Base-by-base conservation (phyloP, 495 filamentous ascomycete species). In the Trichoderma parareesei region DNA sequence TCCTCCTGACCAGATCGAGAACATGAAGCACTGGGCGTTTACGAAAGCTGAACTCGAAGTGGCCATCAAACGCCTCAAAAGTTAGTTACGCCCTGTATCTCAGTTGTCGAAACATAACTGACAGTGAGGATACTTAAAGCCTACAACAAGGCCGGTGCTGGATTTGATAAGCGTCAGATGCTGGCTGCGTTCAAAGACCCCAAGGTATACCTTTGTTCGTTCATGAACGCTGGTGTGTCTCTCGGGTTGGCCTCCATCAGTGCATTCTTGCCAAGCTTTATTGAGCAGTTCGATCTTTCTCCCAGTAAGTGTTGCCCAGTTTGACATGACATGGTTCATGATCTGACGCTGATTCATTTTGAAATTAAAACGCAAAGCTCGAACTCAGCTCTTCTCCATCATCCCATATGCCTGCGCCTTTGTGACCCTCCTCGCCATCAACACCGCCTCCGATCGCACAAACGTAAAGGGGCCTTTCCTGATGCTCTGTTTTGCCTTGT, bases 381-480 rank as follows among this genome's bases (percentile, higher is more conserved):
- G 20, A 57, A 35, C 49, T 3, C 49, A 57, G 10, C 49, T 57
- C 49, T 57, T 57, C 20, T 57, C 49, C 5, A 57, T 57, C 49
- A 57, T 57, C 10, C 49, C 49, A n/a, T 57, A 57, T n/a, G 49
- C 49, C 2, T 57, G 49, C 49, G 49, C 49, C n/a, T 57, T 57
- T n/a, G 49, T 57, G 3, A 57, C 49, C 7, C 49, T 57, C 14
- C 49, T 57, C 49, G 49, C 35, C 20, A 7, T 57, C 20, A 57
- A 57, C 7, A 10, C 11, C 35, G 27, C 49, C 1, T 57, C 49
- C 27, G 49, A 57, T 57, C 49, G 49, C 13, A 33, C n/a, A n/a
- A 37, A 57, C 11, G 14, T 37, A 4, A 57, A 57, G n/a, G 49
- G 20, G 13, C 49, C 49, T 35, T 57, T 57, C 14, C 11, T 57